Evolutionary conservation across 2,329 filamentous ascomycete genomes (phyloP), one percentile per base, ranked within the genome.

Genomic region (Coniochaeta prunicola): DNA sequence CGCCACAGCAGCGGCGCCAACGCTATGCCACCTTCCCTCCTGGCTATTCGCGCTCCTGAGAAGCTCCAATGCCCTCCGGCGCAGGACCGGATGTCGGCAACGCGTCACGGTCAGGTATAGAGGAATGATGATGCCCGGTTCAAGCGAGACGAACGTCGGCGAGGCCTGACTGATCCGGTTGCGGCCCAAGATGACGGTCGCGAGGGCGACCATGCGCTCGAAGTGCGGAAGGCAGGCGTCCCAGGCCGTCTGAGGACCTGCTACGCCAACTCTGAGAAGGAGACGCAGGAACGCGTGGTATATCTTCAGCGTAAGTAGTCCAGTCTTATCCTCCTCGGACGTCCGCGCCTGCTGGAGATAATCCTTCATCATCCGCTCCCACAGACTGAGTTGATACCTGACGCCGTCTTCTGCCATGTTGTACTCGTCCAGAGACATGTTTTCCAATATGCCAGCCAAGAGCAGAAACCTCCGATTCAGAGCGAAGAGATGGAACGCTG

Each of bases 21-120:
- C 63, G 53, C 71, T 72, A 58, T 65, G 64, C 71, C 70, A 73
- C 59, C 68, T 63, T 2, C 70, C 71, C 33, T 72, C 71, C 15
- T 70, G 69, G 19, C 71, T 58, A n/a, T 68, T 69, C 19, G 66
- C 56, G 24, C 58, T 59, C 15, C 58, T 48, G 6, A 73, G 54
- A 3, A 72, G 61, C 4, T 56, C 40, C 6, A 72, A 55, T 1
- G 65, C 67, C 3, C 66, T 61, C 15, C 68, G 63, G 1, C 71
- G 65, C 0, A 71, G 53, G 28, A 64, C 56, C 0, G 70, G 67
- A 58, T 73, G 71, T 0, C 71, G 66, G 19, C 71, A 73, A 2
- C 69, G 65, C 4, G 65, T 64, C 0, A 59, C 60, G 1, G 62
- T 59, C 38, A 71, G 42, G 58, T 68, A 73, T 2, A 69, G 59